phyloP scores from a whole-genome alignment of 352 stramenopile species.

The Pythium chondricola region DNA sequence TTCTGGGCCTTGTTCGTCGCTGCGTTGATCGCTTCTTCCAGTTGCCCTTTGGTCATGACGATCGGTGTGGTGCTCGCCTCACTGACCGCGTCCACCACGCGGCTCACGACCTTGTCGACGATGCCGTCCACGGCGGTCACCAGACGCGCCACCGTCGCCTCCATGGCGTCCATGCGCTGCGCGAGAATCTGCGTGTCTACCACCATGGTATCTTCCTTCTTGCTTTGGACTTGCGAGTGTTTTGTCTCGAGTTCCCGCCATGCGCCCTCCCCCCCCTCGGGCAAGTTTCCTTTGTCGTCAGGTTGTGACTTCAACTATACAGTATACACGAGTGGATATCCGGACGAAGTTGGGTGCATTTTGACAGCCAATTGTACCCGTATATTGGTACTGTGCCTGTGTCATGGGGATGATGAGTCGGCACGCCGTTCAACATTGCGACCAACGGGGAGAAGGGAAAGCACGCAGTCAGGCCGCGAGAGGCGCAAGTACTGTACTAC shows the following conservation, averaged over 20 bases:
- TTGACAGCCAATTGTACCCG: too few relatives aligned
- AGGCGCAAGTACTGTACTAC: too few relatives aligned
- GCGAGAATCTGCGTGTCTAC: constrained; percentile 1
- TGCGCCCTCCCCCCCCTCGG: background rate
- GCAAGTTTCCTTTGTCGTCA: constrained; percentile 2
- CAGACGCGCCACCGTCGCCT: constrained; percentile 6
- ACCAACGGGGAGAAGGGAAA: too few relatives aligned
- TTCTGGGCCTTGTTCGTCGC: background rate
- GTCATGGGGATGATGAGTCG: too few relatives aligned
- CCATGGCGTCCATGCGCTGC: constrained; percentile 5
- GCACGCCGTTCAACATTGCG: too few relatives aligned
- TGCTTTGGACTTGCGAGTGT: constrained; percentile 1
- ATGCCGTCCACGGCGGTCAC: constrained; percentile 5
- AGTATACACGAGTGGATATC: too few relatives aligned
- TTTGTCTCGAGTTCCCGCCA: too few relatives aligned
- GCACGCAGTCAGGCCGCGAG: too few relatives aligned
- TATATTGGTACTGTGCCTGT: too few relatives aligned
- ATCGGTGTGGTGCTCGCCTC: background rate
- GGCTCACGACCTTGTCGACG: background rate
- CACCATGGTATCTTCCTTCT: background rate
- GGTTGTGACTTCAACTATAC: constrained; percentile 10
- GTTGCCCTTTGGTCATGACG: constrained; percentile 9
- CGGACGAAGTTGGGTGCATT: too few relatives aligned
- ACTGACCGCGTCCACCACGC: background rate
- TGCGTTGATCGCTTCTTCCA: background rate